Base-by-base conservation (phyloP, 2,329 filamentous ascomycete genomes). In the Fusarium haematococcum region DNA sequence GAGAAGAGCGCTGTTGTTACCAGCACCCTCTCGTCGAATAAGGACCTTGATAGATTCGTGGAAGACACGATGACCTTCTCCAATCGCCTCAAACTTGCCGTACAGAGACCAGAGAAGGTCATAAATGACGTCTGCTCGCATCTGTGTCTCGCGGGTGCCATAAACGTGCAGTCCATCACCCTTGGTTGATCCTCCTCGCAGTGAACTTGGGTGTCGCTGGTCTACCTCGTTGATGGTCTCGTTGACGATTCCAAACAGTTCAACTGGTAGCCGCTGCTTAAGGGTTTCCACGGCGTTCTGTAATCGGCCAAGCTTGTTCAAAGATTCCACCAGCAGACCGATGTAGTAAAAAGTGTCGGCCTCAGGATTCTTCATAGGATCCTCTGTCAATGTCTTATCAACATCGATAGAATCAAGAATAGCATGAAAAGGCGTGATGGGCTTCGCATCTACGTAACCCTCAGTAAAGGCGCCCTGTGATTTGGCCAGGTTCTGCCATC, bases 81-180 rank as follows among this genome's bases (percentile, higher is more conserved):
- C 95, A 75, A 99, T 98, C 9, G 97, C 94, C 82, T 98, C 97
- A 74, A 99, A 98, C 78, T 98, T 98, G 50, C 95, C 95, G 81
- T 97, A 99, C 1, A 99, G 84, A 0, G 95, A 96, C 91, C 93
- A 97, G 3, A 99, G 86, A 54, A 98, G 89, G 79, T 99, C 97
- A 74, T 97, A 94, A 58, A 99, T 92, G 32, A 98, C 94, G 77
- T 95, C 93, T 16, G 93, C 92, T 20, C 94, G 90, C 84, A 95
- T 91, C 74, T 94, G 91, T 20, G 93, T 94, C 75, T 95, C 90
- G 35, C 93, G 89, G 64, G 87, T 90, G 65, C 89, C 91, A 77
- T 93, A 92, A 74, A 91, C 89, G 69, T 90, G 88, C 66, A 91
- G 84, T 50, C 89, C 89, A 54, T 90, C 87, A 18, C 84, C 86